A percentile compares a stretch with the other conserved stretches of the same genome.
phyloP scores from a whole-genome alignment of 257 asterid genomes.

The Solanum bulbocastanum region DNA sequence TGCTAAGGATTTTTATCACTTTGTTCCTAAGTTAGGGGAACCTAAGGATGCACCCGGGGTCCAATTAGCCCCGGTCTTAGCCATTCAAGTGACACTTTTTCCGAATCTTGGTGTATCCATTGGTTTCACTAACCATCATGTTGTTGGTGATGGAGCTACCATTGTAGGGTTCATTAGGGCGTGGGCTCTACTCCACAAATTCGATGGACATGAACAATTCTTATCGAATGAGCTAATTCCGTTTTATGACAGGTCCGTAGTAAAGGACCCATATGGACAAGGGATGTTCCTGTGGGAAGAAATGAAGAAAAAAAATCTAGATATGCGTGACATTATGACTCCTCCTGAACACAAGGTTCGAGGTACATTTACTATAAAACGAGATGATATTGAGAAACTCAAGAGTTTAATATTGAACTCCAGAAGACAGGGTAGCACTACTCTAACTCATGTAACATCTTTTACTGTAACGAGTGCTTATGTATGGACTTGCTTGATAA shows the following conservation, averaged over 20 bases:
- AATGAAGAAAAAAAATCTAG: not conserved
- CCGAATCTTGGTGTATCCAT: slow-evolving; percentile 3
- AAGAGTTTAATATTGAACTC: slow-evolving; percentile 11
- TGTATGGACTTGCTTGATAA: slow-evolving; percentile 19
- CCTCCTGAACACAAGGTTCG: not conserved
- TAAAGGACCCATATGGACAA: slow-evolving; percentile 4
- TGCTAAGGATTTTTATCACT: slow-evolving; percentile 1
- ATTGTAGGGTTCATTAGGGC: not conserved
- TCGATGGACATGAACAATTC: not conserved
- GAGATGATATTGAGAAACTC: slow-evolving; percentile 7
- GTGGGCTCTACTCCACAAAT: slow-evolving; percentile 9
- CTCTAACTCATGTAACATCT: slow-evolving; percentile 17
- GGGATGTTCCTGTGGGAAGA: not conserved
- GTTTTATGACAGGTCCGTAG: slow-evolving; percentile 3
- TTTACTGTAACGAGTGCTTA: slow-evolving; percentile 16
- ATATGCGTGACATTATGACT: not conserved
- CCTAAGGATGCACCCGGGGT: not conserved
- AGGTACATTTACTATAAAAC: slow-evolving; percentile 9
- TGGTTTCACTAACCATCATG: slow-evolving; percentile 8
- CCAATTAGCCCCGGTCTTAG: not conserved
- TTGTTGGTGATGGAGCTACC: slow-evolving; percentile 5
- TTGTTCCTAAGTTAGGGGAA: not conserved
- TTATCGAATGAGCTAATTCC: not conserved
- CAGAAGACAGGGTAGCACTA: not conserved
- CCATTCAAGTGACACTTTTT: slow-evolving; percentile 15